Percentiles rank a stretch among this genome's conserved stretches.
phyloP scores from a whole-genome alignment of 805 yeast species.

The Yarrowia osloensis region DNA sequence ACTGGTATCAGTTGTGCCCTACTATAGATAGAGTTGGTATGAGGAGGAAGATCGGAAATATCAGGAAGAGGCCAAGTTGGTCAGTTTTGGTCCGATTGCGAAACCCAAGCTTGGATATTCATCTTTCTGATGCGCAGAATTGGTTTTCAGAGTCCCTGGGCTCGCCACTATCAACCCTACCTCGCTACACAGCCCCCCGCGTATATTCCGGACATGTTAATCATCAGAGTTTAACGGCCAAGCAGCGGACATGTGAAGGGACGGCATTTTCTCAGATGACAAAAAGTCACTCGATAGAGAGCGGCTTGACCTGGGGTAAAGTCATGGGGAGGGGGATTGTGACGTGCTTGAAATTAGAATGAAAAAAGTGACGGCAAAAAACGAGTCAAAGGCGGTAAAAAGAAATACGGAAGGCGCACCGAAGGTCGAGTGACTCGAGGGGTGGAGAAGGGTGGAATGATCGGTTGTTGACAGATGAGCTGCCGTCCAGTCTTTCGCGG shows the following conservation, averaged over 20 bases:
- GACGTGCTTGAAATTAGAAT: not conserved
- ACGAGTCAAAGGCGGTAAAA: not conserved
- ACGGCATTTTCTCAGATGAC: slow-evolving; percentile 20
- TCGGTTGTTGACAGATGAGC: not conserved
- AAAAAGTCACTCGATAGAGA: not conserved
- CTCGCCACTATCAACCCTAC: not conserved
- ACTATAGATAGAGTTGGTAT: not conserved
- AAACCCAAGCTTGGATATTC: not conserved
- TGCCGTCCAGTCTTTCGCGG: not conserved
- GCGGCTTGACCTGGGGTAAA: slow-evolving; percentile 21
- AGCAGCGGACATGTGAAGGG: slow-evolving; percentile 14
- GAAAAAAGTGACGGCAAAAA: not conserved
- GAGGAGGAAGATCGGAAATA: not conserved
- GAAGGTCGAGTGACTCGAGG: not conserved
- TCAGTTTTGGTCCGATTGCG: not conserved
- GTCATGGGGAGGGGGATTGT: slow-evolving; percentile 1
- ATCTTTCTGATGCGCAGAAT: not conserved
- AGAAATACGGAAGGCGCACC: not conserved
- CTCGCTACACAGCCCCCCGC: not conserved
- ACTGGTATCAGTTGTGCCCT: not conserved
- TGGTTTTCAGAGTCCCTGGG: too few relatives aligned
- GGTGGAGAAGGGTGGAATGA: not conserved
- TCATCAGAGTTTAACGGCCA: slow-evolving; percentile 7
- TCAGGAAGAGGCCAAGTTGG: not conserved
- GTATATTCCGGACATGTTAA: not conserved